Percentiles rank a stretch among this genome's conserved stretches.
These are phyloP conservation scores for Nigrospora osmanthi DNA, from an alignment of 2,329 filamentous ascomycete species.

Conservation along the genomic window DNA sequence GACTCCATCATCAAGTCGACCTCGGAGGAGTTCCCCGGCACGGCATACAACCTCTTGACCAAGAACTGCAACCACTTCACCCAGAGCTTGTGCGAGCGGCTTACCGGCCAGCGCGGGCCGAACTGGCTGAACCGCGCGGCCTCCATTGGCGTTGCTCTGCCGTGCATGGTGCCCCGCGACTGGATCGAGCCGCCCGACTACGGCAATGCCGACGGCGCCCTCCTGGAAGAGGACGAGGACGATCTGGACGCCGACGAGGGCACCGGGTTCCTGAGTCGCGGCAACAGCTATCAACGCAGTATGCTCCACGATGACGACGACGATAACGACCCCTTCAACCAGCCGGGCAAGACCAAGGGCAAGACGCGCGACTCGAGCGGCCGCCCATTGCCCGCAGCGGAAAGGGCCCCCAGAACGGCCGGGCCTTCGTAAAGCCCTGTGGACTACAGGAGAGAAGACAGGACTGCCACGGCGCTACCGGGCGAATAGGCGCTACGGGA, in stretches of 20 bases:
- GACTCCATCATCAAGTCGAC: constrained; percentile 60
- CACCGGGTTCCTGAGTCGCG: constrained; percentile 47
- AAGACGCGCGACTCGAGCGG: constrained; percentile 42
- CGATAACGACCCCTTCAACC: constrained; percentile 22
- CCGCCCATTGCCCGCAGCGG: constrained; percentile 41
- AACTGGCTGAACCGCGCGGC: constrained; percentile 76
- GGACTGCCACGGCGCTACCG: too few relatives aligned
- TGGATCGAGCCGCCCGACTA: constrained; percentile 77
- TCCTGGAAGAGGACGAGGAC: constrained; percentile 47
- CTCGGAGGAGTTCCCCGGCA: constrained; percentile 66
- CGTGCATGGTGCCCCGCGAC: constrained; percentile 74
- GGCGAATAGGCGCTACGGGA: too few relatives aligned
- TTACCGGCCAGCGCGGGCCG: constrained; percentile 65
- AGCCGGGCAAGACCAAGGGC: constrained; percentile 35
- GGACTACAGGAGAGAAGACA: too few relatives aligned
- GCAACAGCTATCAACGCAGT: constrained; percentile 16
- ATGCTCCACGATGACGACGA: constrained; percentile 14
- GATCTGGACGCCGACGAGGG: constrained; percentile 36
- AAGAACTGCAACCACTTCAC: constrained; percentile 90
- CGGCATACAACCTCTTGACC: constrained; percentile 72
- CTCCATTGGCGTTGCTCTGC: constrained; percentile 72
- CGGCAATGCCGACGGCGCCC: constrained; percentile 62
- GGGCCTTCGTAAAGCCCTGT: not conserved
- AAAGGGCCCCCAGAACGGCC: constrained; percentile 34
- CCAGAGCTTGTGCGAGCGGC: constrained; percentile 62